A percentile compares a stretch with the other conserved stretches of the same genome.
phyloP scores from a whole-genome alignment of 2,329 filamentous ascomycete species.

The Fusarium humuli region DNA sequence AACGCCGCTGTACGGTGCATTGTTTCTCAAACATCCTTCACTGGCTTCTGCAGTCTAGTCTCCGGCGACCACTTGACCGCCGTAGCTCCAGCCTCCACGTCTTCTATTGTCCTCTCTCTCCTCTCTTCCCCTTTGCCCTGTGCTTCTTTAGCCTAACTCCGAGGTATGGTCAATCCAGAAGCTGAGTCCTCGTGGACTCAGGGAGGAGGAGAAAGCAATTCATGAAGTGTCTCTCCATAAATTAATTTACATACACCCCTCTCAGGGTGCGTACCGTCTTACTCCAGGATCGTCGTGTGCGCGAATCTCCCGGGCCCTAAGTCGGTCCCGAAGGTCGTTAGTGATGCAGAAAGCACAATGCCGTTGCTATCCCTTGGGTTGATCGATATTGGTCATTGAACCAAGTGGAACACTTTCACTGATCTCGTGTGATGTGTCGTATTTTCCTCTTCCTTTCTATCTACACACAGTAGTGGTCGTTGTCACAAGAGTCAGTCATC shows the following conservation, averaged over 20 bases:
- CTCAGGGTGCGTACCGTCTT: slow-evolving; percentile 12
- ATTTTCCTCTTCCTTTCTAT: slow-evolving; percentile 9
- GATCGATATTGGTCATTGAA: neutral
- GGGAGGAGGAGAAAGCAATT: slow-evolving; percentile 32
- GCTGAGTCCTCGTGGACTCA: neutral
- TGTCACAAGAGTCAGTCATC: slow-evolving; percentile 14
- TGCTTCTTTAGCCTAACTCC: slow-evolving; percentile 12
- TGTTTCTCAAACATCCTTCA: slow-evolving; percentile 6
- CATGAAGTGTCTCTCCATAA: slow-evolving; percentile 3
- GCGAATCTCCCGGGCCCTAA: slow-evolving; percentile 8
- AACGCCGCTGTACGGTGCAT: slow-evolving; percentile 15
- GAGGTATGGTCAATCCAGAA: neutral
- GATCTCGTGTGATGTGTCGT: slow-evolving; percentile 28
- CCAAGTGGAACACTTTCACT: slow-evolving; percentile 21
- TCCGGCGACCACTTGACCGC: slow-evolving; percentile 21
- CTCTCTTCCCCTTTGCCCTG: slow-evolving; percentile 1
- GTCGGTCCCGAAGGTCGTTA: slow-evolving; percentile 13
- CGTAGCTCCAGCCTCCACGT: slow-evolving; percentile 15
- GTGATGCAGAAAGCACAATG: slow-evolving; percentile 22
- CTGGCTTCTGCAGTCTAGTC: slow-evolving; percentile 16
- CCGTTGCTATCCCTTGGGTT: slow-evolving; percentile 30
- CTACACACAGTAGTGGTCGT: slow-evolving; percentile 28
- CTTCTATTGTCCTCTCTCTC: slow-evolving; percentile 13
- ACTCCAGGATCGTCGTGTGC: slow-evolving; percentile 12
- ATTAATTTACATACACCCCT: slow-evolving; percentile 24